Percentiles rank a stretch among this genome's conserved stretches.
These are phyloP conservation scores for Castanea sativa DNA, from an alignment of 306 rosid genomes.

Conservation along the genomic window DNA sequence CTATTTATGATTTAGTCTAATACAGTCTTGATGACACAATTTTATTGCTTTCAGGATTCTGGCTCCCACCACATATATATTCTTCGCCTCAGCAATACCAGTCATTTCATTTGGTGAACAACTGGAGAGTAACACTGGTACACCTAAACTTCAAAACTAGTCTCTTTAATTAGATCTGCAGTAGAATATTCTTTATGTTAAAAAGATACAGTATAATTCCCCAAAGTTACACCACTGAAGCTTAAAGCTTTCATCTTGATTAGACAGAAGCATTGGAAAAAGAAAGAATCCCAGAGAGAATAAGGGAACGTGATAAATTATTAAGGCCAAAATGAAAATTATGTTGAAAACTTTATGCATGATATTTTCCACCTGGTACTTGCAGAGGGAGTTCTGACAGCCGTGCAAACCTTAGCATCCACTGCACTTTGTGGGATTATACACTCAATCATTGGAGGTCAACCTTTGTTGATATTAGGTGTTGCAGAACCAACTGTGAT, in stretches of 20 bases:
- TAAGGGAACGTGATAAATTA: not conserved
- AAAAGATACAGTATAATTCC: not conserved
- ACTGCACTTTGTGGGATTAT: constrained; percentile 86
- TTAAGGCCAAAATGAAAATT: not conserved
- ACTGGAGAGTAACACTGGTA: constrained; percentile 71
- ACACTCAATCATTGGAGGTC: constrained; percentile 92
- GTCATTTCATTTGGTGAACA: constrained; percentile 88
- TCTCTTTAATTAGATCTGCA: constrained; percentile 1
- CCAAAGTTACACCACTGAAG: not conserved
- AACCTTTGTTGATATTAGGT: constrained; percentile 84
- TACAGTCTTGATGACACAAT: not conserved
- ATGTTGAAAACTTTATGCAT: not conserved
- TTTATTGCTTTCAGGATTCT: constrained; percentile 51
- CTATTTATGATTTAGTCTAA: not conserved
- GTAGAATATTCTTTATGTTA: constrained; percentile 20
- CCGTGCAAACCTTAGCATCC: constrained; percentile 89
- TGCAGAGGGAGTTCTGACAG: constrained; percentile 85
- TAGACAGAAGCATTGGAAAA: not conserved
- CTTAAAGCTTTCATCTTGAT: not conserved
- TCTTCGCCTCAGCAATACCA: constrained; percentile 83
- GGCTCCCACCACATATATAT: constrained; percentile 93
- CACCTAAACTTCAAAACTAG: not conserved
- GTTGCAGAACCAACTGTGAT: constrained; percentile 99
- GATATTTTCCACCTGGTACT: not conserved
- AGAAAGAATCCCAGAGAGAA: not conserved